These are phyloP conservation scores for Malus asiatica DNA, from an alignment of 306 rosid genomes.

Conservation along the genomic window DNA sequence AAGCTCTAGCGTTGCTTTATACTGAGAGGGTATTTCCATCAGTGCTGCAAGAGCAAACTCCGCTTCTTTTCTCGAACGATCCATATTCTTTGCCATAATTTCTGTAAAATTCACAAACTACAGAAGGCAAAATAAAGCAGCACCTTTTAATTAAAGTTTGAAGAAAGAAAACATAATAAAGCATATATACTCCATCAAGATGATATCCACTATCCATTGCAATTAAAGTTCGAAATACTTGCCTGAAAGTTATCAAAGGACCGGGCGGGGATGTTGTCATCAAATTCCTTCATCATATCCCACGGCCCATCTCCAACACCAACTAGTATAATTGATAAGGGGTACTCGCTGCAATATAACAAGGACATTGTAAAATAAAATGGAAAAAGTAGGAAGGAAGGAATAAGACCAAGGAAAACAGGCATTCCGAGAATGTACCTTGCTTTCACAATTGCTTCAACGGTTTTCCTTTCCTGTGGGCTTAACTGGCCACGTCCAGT, in stretches of 20 bases:
- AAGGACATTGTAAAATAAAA: neutral
- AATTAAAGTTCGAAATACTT: conserved; percentile 10
- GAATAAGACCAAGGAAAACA: neutral
- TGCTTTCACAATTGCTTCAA: conserved; percentile 91
- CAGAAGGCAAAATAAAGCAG: conserved; percentile 14
- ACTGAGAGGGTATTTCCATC: conserved; percentile 95
- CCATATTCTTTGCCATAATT: conserved; percentile 73
- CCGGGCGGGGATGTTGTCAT: conserved; percentile 89
- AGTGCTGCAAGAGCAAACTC: conserved; percentile 81
- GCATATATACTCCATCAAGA: conserved; percentile 3
- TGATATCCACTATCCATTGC: neutral
- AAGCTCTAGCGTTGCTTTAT: conserved; percentile 81
- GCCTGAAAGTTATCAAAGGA: conserved; percentile 94
- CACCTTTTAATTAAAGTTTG: neutral
- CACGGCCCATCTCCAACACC: conserved; percentile 99
- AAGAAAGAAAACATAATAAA: neutral
- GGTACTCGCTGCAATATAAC: conserved; percentile 50
- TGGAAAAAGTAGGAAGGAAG: neutral
- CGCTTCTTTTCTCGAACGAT: conserved; percentile 70
- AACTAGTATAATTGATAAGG: conserved; percentile 78
- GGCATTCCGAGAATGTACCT: conserved; percentile 40
- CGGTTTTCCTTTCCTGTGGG: conserved; percentile 80
- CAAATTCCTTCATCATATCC: conserved; percentile 94
- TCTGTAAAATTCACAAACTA: conserved; percentile 95
- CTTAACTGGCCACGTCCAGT: conserved; percentile 68